phyloP scores from a whole-genome alignment of 2,329 filamentous ascomycete genomes.

The Samsoniella hepiali region DNA sequence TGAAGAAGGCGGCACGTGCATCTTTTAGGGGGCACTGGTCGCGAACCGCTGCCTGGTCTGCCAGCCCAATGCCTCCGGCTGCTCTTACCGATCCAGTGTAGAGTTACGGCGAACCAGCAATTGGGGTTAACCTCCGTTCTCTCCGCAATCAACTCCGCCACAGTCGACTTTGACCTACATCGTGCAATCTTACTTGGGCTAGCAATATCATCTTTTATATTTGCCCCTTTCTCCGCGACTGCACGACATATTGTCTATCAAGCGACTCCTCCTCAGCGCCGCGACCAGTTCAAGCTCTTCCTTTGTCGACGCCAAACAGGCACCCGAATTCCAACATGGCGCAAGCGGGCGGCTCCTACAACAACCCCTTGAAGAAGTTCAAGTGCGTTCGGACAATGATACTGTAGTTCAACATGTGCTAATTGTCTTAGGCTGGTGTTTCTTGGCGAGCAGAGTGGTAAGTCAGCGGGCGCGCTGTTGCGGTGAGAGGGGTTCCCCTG shows the following conservation, averaged over 20 bases:
- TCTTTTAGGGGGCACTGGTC: slow-evolving; percentile 4
- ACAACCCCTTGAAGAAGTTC: slow-evolving; percentile 99
- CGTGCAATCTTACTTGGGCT: slow-evolving; percentile 22
- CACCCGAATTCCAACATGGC: slow-evolving; percentile 61
- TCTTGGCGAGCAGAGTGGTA: slow-evolving; percentile 97
- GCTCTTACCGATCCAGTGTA: slow-evolving; percentile 14
- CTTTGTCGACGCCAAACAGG: slow-evolving; percentile 14
- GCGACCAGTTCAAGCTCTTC: slow-evolving; percentile 17
- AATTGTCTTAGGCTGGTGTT: slow-evolving; percentile 74
- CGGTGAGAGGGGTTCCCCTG: slow-evolving; percentile 14
- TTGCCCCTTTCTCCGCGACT: slow-evolving; percentile 17
- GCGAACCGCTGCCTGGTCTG: neutral
- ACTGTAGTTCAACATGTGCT: slow-evolving; percentile 22
- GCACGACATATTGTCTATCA: neutral
- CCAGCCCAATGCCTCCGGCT: slow-evolving; percentile 1
- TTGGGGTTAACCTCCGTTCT: slow-evolving; percentile 8
- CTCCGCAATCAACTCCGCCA: slow-evolving; percentile 17
- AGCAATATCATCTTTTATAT: slow-evolving; percentile 28
- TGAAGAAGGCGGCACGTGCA: slow-evolving; percentile 8
- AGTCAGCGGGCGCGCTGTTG: slow-evolving; percentile 32
- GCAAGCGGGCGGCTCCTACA: slow-evolving; percentile 81
- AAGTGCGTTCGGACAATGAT: slow-evolving; percentile 58
- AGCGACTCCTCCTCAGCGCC: slow-evolving; percentile 1
- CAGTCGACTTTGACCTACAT: slow-evolving; percentile 9
- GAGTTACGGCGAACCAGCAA: slow-evolving; percentile 10